Base-by-base conservation (phyloP, 805 yeast genomes). In the Wickerhamiella qilinensis region DNA sequence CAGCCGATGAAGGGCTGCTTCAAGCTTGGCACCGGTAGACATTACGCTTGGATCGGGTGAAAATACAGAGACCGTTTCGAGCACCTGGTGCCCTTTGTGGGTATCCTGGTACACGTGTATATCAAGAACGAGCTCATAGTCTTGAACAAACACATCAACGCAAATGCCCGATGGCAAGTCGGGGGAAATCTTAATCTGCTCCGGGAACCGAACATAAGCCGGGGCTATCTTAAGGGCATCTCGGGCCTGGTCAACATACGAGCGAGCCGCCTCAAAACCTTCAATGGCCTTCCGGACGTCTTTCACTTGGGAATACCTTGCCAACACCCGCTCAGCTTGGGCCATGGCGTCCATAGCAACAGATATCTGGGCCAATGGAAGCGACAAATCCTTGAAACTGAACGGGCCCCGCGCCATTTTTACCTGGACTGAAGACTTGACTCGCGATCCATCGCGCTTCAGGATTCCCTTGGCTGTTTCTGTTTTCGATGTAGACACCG, bases 21-120 rank as follows among this genome's bases (percentile, higher is more conserved):
- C 41, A 3, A 35, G 25, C 25, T 39, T 35, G 11, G 41, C 36
- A 3, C 22, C 31, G n/a, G 35, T 19, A 14, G 42, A 29, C 18
- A 39, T 25, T 14, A 39, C 29, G 14, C 37, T 34, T 6, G 42
- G 42, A 33, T 39, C 42, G 11, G 36, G 33, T 2, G 32, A 33
- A 3, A n/a, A 12, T 5, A 31, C 33, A n/a, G 16, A 12, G 11
- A 32, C 17, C 3, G 20, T 32, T 15, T 33, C 35, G 20, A 39
- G 20, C 7, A 38, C 25, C 18, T 14, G 24, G 38, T 35, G 41
- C 14, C 41, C 33, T 2, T 20, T 16, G 3, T n/a, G 32, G 11
- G 25, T 20, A 22, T 39, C 41, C 19, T 39, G 41, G 19, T 39
- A 39, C 2, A 12, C 21, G 30, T 39, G 37, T 20, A 39, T 29